phyloP scores from a whole-genome alignment of 1,284 basidiomycete species.

The Ustilago sp. region DNA sequence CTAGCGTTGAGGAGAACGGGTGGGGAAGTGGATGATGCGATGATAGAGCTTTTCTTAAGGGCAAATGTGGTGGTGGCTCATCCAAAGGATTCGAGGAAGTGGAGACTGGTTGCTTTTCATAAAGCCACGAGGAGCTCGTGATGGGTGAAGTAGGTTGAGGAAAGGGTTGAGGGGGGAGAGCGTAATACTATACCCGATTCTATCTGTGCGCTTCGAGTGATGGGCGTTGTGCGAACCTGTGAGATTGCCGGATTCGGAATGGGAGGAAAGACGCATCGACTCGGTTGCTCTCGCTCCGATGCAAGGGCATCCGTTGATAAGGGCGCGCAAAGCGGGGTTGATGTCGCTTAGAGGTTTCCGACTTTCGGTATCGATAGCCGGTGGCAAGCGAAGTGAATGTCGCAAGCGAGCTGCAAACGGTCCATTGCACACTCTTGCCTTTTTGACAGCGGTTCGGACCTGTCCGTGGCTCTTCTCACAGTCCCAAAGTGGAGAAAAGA shows the following conservation, averaged over 20 bases:
- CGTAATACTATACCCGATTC: constrained; percentile 11
- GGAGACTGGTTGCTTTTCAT: constrained; percentile 44
- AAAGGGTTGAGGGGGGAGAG: not conserved
- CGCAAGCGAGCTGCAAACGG: not conserved
- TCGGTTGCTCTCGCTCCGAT: too few relatives aligned
- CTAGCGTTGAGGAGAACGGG: constrained; percentile 27
- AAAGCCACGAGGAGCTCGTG: constrained; percentile 26
- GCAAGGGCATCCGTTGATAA: not conserved
- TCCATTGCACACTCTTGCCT: not conserved
- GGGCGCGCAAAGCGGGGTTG: not conserved
- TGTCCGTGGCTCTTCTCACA: too few relatives aligned
- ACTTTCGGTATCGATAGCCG: not conserved
- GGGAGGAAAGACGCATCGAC: too few relatives aligned
- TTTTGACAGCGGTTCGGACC: too few relatives aligned
- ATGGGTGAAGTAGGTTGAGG: not conserved
- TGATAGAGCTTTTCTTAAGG: constrained; percentile 47
- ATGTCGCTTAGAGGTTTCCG: constrained; percentile 1
- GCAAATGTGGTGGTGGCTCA: constrained; percentile 41
- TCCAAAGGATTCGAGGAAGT: constrained; percentile 38
- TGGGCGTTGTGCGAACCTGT: not conserved
- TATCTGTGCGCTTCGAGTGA: not conserved
- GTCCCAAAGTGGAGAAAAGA: too few relatives aligned
- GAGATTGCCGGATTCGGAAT: not conserved
- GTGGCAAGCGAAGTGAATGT: not conserved
- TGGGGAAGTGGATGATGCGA: constrained; percentile 47